phyloP scores from a whole-genome alignment of 2,329 filamentous ascomycete species.

The Drechmeria coniospora region DNA sequence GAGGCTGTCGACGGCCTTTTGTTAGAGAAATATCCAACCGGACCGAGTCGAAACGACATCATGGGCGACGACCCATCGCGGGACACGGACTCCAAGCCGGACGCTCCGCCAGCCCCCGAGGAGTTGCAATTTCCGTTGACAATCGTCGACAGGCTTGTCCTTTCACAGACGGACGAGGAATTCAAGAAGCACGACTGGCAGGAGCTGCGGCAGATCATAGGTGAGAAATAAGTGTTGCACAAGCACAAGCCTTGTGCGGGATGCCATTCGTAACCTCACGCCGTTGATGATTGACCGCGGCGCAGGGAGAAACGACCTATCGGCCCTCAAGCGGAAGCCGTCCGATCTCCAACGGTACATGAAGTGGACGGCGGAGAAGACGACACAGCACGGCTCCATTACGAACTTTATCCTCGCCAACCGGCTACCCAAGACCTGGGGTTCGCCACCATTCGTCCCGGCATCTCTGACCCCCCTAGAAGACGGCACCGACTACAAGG shows the following conservation, averaged over 20 bases:
- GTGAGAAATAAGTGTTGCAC: too few relatives aligned
- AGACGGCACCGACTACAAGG: constrained; percentile 43
- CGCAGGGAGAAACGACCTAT: constrained; percentile 44
- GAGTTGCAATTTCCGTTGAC: constrained; percentile 44
- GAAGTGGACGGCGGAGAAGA: constrained; percentile 55
- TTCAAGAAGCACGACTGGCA: constrained; percentile 62
- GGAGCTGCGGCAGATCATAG: constrained; percentile 51
- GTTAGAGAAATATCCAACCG: too few relatives aligned
- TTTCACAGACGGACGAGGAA: constrained; percentile 51
- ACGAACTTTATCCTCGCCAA: constrained; percentile 63
- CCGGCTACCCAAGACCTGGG: constrained; percentile 54
- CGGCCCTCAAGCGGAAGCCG: constrained; percentile 63
- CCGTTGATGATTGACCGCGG: not conserved
- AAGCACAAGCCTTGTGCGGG: too few relatives aligned
- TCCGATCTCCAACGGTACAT: constrained; percentile 70
- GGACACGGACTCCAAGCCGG: constrained; percentile 1
- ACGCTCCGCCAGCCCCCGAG: constrained; percentile 13
- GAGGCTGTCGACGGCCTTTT: too few relatives aligned
- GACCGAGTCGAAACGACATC: too few relatives aligned
- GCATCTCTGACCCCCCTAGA: constrained; percentile 35
- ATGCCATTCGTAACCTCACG: not conserved
- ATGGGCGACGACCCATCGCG: constrained; percentile 32
- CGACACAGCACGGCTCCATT: constrained; percentile 62
- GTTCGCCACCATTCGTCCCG: constrained; percentile 37
- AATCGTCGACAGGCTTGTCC: constrained; percentile 39